Base-by-base conservation (phyloP, 139 green algal species). In the Coccomyxa sp. region DNA sequence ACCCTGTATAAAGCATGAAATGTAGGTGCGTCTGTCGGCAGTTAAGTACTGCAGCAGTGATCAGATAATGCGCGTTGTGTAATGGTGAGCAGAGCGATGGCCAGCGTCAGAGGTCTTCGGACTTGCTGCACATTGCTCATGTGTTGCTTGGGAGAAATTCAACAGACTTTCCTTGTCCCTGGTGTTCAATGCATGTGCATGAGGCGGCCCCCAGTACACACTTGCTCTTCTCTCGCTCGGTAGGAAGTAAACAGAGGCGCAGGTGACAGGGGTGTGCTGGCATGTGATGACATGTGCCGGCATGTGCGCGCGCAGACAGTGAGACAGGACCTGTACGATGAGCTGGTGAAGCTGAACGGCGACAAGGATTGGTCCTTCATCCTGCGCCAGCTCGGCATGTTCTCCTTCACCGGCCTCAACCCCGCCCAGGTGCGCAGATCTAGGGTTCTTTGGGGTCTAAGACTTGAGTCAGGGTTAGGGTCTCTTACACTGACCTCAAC, bases 341-440 rank as follows among this genome's bases (percentile, higher is more conserved):
- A 93, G 7, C 87, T 99, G 76, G 86, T 91, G 58, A 87, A 87
- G 79, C 80, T 93, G 74, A 92, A 88, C 51, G 90, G 89, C 4
- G 88, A 93, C 67, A 95, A 94, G 88, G 91, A 98, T 89, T 99
- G 96, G 96, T 92, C 76, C 14, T 98, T 97, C 88, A 90, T 99
- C 74, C 92, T 90, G 17, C 87, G 88, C 31, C 92, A 95, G 88
- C 93, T 94, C 60, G 88, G 97, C 78, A 99, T 98, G 96, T 99
- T 98, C 87, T 95, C 88, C 77, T 99, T 95, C 92, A 98, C 96
- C 0, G 97, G 97, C 30, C 86, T 99, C 58, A 95, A 87, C 13
- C 88, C 90, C 0, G 83, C 79, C 30, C 93, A 98, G 89, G 91
- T 92, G 51, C 1, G 82, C 1, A 27, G 3, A 25, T 25, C 10